A percentile compares a stretch with the other conserved stretches of the same genome.
phyloP scores from a whole-genome alignment of 1,284 basidiomycete species.

The Pseudozyma tsukubaensis region DNA sequence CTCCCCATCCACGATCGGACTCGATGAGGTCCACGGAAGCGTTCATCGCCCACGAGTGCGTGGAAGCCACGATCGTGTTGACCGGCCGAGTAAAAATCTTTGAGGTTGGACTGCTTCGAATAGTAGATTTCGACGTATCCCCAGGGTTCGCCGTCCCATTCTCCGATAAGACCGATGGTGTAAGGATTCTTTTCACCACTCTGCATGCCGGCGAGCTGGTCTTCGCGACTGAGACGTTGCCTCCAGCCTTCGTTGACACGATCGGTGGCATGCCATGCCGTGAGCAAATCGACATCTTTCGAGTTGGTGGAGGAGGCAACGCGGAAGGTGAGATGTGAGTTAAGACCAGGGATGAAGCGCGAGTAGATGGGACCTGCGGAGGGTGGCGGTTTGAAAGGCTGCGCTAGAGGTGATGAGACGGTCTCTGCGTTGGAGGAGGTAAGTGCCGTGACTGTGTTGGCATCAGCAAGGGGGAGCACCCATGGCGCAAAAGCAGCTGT shows the following conservation, averaged over 20 bases:
- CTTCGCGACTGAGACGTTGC: slow-evolving; percentile 51
- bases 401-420: slow-evolving; percentile 15
- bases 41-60: slow-evolving; percentile 63
- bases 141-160: slow-evolving; percentile 65
- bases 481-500: slow-evolving; percentile 36
- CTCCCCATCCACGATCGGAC: slow-evolving; percentile 66
- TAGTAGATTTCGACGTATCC: slow-evolving; percentile 67
- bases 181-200: slow-evolving; percentile 36
- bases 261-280: slow-evolving; percentile 61
- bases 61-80: slow-evolving; percentile 64
- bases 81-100: slow-evolving; percentile 44
- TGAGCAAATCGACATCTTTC: slow-evolving; percentile 55
- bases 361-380: slow-evolving; percentile 50
- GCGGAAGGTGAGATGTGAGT: slow-evolving; percentile 60
- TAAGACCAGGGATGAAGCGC: slow-evolving; percentile 57
- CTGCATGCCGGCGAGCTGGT: slow-evolving; percentile 54
- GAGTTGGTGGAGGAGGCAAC: slow-evolving; percentile 44
- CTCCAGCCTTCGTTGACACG: slow-evolving; percentile 65
- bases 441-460: slow-evolving; percentile 18
- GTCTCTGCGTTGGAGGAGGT: slow-evolving; percentile 30
- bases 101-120: slow-evolving; percentile 50
- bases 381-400: slow-evolving; percentile 22
- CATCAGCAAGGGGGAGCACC: slow-evolving; percentile 34
- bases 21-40: slow-evolving; percentile 60
- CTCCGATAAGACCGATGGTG: slow-evolving; percentile 57